A percentile compares a stretch with the other conserved stretches of the same genome.
These are phyloP conservation scores for Arxiozyma slooffiae DNA, from an alignment of 1,139 yeast species.

Conservation along the genomic window DNA sequence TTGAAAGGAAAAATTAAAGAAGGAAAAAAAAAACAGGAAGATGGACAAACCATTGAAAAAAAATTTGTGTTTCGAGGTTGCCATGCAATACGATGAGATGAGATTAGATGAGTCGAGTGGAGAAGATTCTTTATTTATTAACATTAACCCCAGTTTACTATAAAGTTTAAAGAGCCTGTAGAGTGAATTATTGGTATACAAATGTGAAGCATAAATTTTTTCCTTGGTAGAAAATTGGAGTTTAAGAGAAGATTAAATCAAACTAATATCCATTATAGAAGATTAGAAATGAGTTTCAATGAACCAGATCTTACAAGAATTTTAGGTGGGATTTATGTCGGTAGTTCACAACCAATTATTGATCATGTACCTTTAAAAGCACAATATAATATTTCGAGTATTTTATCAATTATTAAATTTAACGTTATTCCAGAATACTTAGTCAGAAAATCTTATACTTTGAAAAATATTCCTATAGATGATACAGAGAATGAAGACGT, in stretches of 20 bases:
- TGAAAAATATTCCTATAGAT: constrained; percentile 57
- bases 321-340: constrained; percentile 55
- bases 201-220: no score
- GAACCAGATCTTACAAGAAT: constrained; percentile 35
- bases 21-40: no score
- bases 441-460: constrained; percentile 38
- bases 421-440: constrained; percentile 44
- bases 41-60: no score
- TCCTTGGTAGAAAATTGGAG: no score
- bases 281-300: not conserved
- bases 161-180: not conserved
- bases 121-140: no score
- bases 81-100: not conserved
- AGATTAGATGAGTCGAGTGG: not conserved
- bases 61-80: not conserved
- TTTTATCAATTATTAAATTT: constrained; percentile 60
- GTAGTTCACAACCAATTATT: constrained; percentile 48
- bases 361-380: constrained; percentile 37
- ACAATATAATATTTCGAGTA: constrained; percentile 49
- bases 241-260: no score
- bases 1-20: no score
- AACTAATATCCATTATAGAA: not conserved
- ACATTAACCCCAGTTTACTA: no score
- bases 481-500: constrained; percentile 58
- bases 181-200: no score